Conservation (phyloP, 768 basidiomycete genomes). For the Mycena polygramma region DNA sequence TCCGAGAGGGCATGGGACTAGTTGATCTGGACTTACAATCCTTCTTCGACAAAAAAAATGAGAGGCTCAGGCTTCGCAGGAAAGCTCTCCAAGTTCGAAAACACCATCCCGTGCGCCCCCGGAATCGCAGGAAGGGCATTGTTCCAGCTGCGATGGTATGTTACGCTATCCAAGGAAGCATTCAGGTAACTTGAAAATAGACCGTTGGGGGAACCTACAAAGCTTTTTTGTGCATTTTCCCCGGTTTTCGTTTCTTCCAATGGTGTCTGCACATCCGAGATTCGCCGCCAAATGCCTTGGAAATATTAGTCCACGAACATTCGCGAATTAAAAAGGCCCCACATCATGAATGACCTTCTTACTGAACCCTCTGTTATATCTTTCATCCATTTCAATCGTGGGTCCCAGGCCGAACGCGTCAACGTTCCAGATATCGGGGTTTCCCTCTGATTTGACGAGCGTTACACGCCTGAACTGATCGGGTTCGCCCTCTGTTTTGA, state of each 20-base stretch:
- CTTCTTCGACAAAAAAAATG: constrained; percentile 35
- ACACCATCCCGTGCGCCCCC: constrained; percentile 37
- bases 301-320: background rate
- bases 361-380: constrained; percentile 31
- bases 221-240: background rate
- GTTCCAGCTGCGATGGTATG: constrained; percentile 35
- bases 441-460: constrained; percentile 24
- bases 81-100: constrained; percentile 13
- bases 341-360: constrained; percentile 38
- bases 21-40: constrained; percentile 20
- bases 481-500: constrained; percentile 30
- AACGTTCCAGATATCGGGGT: constrained; percentile 33
- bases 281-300: constrained; percentile 27
- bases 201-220: constrained; percentile 9
- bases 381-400: constrained; percentile 18
- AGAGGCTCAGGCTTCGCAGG: constrained; percentile 19
- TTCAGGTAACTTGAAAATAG: background rate
- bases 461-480: constrained; percentile 26
- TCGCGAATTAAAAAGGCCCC: background rate
- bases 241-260: background rate
- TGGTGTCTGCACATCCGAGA: constrained; percentile 22
- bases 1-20: background rate
- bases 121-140: constrained; percentile 33
- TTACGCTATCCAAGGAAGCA: constrained; percentile 12
- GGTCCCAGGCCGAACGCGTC: constrained; percentile 24